phyloP scores from a whole-genome alignment of 768 basidiomycete genomes.

The Gautieria morchelliformis region DNA sequence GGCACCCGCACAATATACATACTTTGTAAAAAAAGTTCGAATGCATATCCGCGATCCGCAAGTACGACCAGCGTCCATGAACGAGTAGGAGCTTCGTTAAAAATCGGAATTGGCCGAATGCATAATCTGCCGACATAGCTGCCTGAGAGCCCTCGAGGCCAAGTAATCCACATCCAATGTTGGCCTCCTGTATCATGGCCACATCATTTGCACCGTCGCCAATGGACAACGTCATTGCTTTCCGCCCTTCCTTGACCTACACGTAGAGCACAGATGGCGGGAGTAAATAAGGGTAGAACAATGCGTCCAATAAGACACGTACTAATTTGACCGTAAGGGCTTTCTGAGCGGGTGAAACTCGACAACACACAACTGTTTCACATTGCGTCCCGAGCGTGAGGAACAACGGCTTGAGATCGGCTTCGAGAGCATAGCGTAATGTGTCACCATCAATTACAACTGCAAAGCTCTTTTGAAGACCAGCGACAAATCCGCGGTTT shows the following conservation, averaged over 20 bases:
- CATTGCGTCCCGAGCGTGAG: conserved; percentile 85
- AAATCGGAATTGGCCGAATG: conserved; percentile 90
- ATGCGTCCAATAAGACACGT: conserved; percentile 16
- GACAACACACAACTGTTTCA: conserved; percentile 96
- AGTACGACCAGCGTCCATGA: conserved; percentile 96
- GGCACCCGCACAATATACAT: conserved; percentile 10
- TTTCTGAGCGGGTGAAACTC: conserved; percentile 96
- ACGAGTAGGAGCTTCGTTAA: conserved; percentile 85
- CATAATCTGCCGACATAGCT: conserved; percentile 98
- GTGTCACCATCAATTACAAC: conserved; percentile 97
- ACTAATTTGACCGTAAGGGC: conserved; percentile 93
- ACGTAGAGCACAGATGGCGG: background rate
- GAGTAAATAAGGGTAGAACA: conserved; percentile 3
- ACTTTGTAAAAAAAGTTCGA: conserved; percentile 99
- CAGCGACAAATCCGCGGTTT: conserved; percentile 57
- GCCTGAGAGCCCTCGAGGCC: conserved; percentile 96
- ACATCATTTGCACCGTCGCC: conserved; percentile 98
- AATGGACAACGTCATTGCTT: conserved; percentile 94
- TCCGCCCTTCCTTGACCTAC: conserved; percentile 89
- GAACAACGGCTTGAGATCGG: conserved; percentile 52
- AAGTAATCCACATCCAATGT: conserved; percentile 88
- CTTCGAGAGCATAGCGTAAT: conserved; percentile 59
- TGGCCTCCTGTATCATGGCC: conserved; percentile 99
- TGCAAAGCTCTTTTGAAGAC: conserved; percentile 51
- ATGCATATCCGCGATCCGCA: conserved; percentile 93